phyloP scores from a whole-genome alignment of 352 stramenopile genomes.

The Phytophthora syringae region DNA sequence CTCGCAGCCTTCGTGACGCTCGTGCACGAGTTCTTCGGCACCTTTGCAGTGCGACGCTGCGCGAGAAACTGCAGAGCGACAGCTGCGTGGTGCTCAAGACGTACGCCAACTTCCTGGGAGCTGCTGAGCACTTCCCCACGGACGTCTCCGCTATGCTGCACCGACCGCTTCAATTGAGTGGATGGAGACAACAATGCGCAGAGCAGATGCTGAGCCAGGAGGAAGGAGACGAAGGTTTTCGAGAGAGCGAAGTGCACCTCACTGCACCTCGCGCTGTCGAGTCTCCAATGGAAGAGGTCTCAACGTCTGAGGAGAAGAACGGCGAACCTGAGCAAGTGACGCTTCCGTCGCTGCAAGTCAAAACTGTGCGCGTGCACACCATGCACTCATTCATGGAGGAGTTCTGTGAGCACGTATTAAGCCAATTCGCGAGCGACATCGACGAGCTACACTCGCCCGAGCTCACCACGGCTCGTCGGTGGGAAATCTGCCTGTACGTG shows the following conservation, averaged over 20 bases:
- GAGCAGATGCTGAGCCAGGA: constrained; percentile 54
- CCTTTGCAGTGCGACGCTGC: constrained; percentile 41
- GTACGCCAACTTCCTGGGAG: constrained; percentile 61
- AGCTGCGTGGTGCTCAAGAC: constrained; percentile 51
- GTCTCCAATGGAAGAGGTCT: constrained; percentile 23
- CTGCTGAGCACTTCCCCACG: constrained; percentile 52
- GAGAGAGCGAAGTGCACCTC: constrained; percentile 31
- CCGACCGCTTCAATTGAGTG: constrained; percentile 50
- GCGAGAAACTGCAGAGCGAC: constrained; percentile 44
- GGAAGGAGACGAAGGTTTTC: constrained; percentile 28
- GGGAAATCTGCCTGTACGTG: constrained; percentile 79
- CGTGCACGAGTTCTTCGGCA: constrained; percentile 53
- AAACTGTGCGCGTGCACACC: constrained; percentile 66
- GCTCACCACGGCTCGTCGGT: constrained; percentile 59
- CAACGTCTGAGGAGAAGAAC: no score
- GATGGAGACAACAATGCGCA: constrained; percentile 64
- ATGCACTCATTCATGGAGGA: constrained; percentile 85
- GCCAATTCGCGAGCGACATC: constrained; percentile 70
- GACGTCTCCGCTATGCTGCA: constrained; percentile 35
- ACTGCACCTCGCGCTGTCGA: constrained; percentile 14
- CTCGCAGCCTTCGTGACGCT: constrained; percentile 51
- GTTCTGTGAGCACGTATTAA: constrained; percentile 73
- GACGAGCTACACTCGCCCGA: constrained; percentile 53
- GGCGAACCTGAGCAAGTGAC: no score
- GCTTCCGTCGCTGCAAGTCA: constrained; percentile 63